Evolutionary conservation across 768 basidiomycete species (phyloP), one percentile per base, ranked within the genome.

Genomic region (Pluteus cervinus): DNA sequence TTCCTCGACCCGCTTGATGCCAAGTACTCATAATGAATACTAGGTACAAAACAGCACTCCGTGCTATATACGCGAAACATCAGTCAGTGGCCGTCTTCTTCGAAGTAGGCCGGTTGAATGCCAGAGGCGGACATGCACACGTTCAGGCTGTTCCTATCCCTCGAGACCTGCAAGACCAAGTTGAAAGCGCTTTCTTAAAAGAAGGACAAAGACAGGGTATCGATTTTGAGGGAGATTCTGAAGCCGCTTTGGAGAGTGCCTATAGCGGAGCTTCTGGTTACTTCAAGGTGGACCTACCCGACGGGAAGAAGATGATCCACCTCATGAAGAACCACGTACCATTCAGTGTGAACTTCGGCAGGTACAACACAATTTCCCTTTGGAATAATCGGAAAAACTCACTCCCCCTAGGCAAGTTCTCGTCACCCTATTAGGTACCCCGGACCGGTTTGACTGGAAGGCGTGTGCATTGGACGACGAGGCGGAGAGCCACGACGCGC

Each of bases 61-160:
- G 69, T 36, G 61, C 69, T 3, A 70, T 89, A 56, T 97, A 82
- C 48, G 80, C 75, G 5, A 78, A 79, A 48, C 72, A 85, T 54
- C 72, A 68, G 24, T 72, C 76, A 6, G 76, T 71, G 2, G 69
- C 85, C 15, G 81, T 98, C 18, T 69, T 78, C 25, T 97, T 93
- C 50, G 96, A 98, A 61, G 80, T 97, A 15, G 88, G 83, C 9
- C 75, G 93, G 6, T 57, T 91, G 29, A 76, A 76, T 40, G 76
- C 82, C 2, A 86, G 86, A 59, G 93, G 91, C 7, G 94, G 92
- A 1, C 96, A 99, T 52, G 92, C 91, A 10, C 94, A 98, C 59
- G 68, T 96, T 6, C 96, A 98, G 55, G 80, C 74, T 24, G 74
- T 89, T 1, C 88, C 92, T 17, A 58, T 93, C 5, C 89, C 91